Base-by-base conservation (phyloP, 345 rosid species). In the Melaleuca quinquenervia region DNA sequence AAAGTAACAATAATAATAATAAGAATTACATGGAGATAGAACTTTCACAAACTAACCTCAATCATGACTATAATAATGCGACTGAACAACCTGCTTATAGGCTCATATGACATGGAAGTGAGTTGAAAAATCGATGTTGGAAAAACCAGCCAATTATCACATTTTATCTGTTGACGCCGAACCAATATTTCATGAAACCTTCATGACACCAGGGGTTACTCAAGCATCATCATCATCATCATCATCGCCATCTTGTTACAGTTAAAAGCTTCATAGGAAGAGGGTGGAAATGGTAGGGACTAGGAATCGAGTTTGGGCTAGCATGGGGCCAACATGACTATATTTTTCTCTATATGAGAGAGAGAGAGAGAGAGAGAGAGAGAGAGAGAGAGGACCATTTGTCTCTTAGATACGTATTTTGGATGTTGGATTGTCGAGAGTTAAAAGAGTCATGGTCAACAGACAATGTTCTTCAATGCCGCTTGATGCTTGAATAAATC, bases 141-240 rank as follows among this genome's bases (percentile, higher is more conserved):
- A 70, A 70, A 48, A 70, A 32, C 48, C 26, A 11, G 41, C 78
- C 48, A 70, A 18, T 70, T 70, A 41, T 70, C 22, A 18, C 78
- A 36, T 36, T 18, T 10, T 44, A 58, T 16, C 26, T 82, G 44
- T 29, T 18, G 84, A 50, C 26, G 84, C 54, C 7, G 56, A 53
- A 52, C 58, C 48, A 36, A 70, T 52, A 70, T 70, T 70, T 70
- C 78, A 70, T 70, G 78, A 70, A 70, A 36, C 48, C 26, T 70
- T 70, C 78, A 36, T 70, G 48, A 70, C 36, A 70, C 78, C 44
- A 70, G 48, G n/a, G 78, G 10, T 64, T 29, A 56, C 51, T 85
- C 84, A 88, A 86, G 85, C 91, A 48, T 70, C 89, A 88, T 90
- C 87, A 90, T 70, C 89, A 88, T 90, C 87, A 90, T 90, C 87